Evolutionary conservation across 495 filamentous ascomycete genomes (phyloP).

Genomic region (Tetracladium marchalianum): DNA sequence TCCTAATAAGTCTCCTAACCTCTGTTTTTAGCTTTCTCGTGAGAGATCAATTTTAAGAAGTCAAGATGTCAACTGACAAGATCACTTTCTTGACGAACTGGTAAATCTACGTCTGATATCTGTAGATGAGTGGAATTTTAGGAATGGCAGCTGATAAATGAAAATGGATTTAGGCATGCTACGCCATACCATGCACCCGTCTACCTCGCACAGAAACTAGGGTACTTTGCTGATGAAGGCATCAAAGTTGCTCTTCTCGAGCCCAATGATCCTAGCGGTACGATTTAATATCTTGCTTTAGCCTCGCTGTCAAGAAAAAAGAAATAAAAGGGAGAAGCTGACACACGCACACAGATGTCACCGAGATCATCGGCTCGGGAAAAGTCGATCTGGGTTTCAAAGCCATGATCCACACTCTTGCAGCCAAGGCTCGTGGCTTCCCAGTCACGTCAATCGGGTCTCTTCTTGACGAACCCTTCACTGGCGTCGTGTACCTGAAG

Average conservation of each 20-base stretch:
- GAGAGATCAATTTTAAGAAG: slow-evolving; percentile 23
- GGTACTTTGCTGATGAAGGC: slow-evolving; percentile 59
- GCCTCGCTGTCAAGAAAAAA: neutral
- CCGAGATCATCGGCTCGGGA: slow-evolving; percentile 61
- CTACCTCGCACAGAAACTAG: slow-evolving; percentile 59
- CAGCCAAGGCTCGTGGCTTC: slow-evolving; percentile 58
- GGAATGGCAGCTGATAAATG: slow-evolving; percentile 12
- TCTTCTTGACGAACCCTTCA: slow-evolving; percentile 63
- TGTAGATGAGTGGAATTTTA: slow-evolving; percentile 8
- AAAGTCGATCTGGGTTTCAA: slow-evolving; percentile 68
- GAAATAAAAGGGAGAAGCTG: too few relatives aligned
- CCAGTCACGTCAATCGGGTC: slow-evolving; percentile 58
- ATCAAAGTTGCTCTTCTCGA: slow-evolving; percentile 62
- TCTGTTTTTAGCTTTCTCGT: slow-evolving; percentile 13
- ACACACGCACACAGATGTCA: slow-evolving; percentile 59
- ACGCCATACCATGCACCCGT: slow-evolving; percentile 66
- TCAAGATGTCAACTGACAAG: slow-evolving; percentile 63
- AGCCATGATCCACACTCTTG: slow-evolving; percentile 63
- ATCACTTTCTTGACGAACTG: slow-evolving; percentile 69
- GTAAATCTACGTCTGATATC: slow-evolving; percentile 27
- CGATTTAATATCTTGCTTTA: slow-evolving; percentile 4
- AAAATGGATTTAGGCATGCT: slow-evolving; percentile 47
- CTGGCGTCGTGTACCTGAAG: slow-evolving; percentile 62
- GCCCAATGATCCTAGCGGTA: slow-evolving; percentile 56
- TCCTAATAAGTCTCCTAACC: slow-evolving; percentile 7